Evolutionary conservation across 305 asterid species (phyloP).

Genomic region (Solanum aculeatissimum): DNA sequence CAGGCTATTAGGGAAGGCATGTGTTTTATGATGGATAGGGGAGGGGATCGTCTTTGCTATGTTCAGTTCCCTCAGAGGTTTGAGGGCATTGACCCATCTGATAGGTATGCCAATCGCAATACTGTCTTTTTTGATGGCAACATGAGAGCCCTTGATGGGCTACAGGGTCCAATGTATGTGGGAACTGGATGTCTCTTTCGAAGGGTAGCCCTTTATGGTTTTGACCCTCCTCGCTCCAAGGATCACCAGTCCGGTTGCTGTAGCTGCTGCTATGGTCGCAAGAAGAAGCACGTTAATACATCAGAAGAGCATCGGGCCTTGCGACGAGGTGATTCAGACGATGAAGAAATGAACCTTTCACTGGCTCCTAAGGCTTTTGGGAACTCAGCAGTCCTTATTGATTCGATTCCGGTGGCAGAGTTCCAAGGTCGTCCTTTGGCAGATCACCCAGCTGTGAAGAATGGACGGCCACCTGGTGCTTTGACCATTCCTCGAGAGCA

Average conservation of each 20-base stretch:
- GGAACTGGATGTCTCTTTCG: conserved; percentile 74
- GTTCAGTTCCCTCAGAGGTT: conserved; percentile 74
- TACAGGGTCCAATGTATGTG: conserved; percentile 71
- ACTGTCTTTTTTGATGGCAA: conserved; percentile 69
- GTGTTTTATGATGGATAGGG: conserved; percentile 87
- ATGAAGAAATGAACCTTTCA: conserved; percentile 39
- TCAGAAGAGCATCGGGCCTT: conserved; percentile 47
- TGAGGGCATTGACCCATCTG: conserved; percentile 70
- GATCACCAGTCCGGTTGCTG: conserved; percentile 32
- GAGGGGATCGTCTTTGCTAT: conserved; percentile 67
- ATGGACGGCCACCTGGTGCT: conserved; percentile 70
- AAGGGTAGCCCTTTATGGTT: conserved; percentile 55
- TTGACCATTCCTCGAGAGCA: conserved; percentile 50
- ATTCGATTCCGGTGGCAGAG: conserved; percentile 74
- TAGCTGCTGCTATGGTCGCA: conserved; percentile 26
- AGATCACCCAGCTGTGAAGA: conserved; percentile 67
- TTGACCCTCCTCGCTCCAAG: conserved; percentile 69
- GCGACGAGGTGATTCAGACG: conserved; percentile 51
- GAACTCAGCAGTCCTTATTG: conserved; percentile 46
- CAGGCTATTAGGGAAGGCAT: conserved; percentile 79
- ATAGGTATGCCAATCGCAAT: conserved; percentile 61
- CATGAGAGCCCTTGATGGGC: conserved; percentile 71
- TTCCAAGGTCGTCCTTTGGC: conserved; percentile 70
- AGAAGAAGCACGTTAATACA: conserved; percentile 19
- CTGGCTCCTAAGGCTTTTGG: conserved; percentile 57